Percentiles rank a stretch among this genome's conserved stretches.
phyloP scores from a whole-genome alignment of 768 basidiomycete genomes.

The Leccinum subgranulosum region DNA sequence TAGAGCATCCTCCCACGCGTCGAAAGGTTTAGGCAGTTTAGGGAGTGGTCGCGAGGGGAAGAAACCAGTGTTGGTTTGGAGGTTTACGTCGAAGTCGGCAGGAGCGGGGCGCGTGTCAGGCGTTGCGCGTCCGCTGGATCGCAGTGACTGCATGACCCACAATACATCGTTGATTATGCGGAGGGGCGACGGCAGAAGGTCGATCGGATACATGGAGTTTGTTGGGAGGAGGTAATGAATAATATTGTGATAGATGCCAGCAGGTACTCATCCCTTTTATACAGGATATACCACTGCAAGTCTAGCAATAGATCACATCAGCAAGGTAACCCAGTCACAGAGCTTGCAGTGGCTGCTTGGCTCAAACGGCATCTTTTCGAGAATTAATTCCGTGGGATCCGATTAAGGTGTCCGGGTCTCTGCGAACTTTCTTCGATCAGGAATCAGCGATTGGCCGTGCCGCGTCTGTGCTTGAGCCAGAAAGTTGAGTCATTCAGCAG shows the following conservation, averaged over 20 bases:
- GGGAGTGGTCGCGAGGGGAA: conserved; percentile 68
- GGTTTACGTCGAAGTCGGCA: conserved; percentile 50
- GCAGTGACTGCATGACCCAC: conserved; percentile 44
- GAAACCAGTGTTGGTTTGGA: conserved; percentile 67
- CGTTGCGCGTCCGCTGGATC: conserved; percentile 30
- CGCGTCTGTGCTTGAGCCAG: conserved; percentile 18
- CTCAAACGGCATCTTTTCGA: conserved; percentile 30
- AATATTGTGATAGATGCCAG: conserved; percentile 5
- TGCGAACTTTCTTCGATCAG: conserved; percentile 15
- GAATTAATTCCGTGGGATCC: conserved; percentile 22
- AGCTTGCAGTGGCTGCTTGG: conserved; percentile 29
- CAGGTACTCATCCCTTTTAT: conserved; percentile 24
- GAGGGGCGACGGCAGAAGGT: conserved; percentile 53
- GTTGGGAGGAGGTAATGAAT: conserved; percentile 1
- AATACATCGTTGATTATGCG: conserved; percentile 47
- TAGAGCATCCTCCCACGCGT: conserved; percentile 71
- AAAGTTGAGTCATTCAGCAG: conserved; percentile 11
- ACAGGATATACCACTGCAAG: conserved; percentile 31
- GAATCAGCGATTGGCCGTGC: conserved; percentile 22
- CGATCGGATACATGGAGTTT: conserved; percentile 26
- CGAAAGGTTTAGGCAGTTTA: conserved; percentile 50
- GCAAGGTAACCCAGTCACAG: conserved; percentile 33
- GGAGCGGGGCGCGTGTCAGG: conserved; percentile 35
- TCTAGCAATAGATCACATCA: conserved; percentile 27
- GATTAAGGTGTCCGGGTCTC: conserved; percentile 11